Base-by-base conservation (phyloP, 73 alveolate genomes). In the Paramecium caudatum region DNA sequence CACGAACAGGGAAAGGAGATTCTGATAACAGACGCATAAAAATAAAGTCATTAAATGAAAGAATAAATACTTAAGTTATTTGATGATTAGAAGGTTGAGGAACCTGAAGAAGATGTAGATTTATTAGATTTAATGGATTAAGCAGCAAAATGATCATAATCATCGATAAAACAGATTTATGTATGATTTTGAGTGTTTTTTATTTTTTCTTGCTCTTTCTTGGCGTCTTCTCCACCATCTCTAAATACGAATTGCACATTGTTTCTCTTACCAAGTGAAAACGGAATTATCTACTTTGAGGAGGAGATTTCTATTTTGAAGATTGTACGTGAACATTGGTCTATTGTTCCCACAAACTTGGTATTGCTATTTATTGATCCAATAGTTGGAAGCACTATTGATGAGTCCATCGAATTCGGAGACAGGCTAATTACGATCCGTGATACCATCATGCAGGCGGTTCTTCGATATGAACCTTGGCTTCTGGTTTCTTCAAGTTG, bases 391-490 rank as follows among this genome's bases (percentile, higher is more conserved):
- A 17, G 69, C 88, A 41, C 46, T 74, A 21, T 74, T 41, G 21
- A 74, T 21, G 5, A 74, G 3, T 9, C 47, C 46, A 6, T 47
- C 69, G 21, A 74, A 74, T 30, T 74, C 68, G 17, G 62, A 27
- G 2, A 41, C 21, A 41, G 84, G 88, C 88, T 74, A 6, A 19
- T 9, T 9, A 9, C n/a, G 15, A 41, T 2, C 34, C 19, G 25
- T 68, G 47, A 68, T 68, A 68, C 84, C 32, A 68, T 68, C 84
- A 68, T 68, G 8, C 84, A 32, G 34, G 88, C 88, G 6, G 70
- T 74, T 45, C 88, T 74, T 10, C 69, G 7, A 74, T 21, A 37
- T 19, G 88, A 74, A n/a, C 88, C 88, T 41, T 74, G 12, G 46
- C 88, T 74, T 36, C 61, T n/a, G 9, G 62, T 41, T 41, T 74